These are phyloP conservation scores for Tetraselmis striata DNA, from an alignment of 139 green algal genomes.

Conservation along the genomic window DNA sequence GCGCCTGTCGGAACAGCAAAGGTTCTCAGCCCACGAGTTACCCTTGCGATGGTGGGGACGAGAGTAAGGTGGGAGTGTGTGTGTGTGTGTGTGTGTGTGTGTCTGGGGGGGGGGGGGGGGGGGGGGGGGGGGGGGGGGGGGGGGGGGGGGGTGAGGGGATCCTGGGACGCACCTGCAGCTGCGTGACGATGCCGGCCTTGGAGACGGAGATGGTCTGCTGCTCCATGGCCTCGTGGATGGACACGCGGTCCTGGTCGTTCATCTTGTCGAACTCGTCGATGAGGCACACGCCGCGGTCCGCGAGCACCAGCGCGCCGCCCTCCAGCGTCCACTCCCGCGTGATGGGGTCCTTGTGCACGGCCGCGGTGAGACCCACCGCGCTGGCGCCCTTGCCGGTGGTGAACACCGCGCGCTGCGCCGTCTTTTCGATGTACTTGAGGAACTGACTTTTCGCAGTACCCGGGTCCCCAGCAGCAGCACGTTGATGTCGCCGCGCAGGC, in stretches of 20 bases:
- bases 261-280: slow-evolving; percentile 99
- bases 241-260: slow-evolving; percentile 89
- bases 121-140: no score
- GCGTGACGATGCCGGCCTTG: slow-evolving; percentile 95
- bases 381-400: slow-evolving; percentile 96
- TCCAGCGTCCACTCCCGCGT: slow-evolving; percentile 97
- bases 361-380: slow-evolving; percentile 93
- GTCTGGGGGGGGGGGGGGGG: no score
- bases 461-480: slow-evolving; percentile 94
- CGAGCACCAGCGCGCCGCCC: slow-evolving; percentile 94
- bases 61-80: no score
- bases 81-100: no score
- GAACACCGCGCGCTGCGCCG: slow-evolving; percentile 85
- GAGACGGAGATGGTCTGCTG: slow-evolving; percentile 98
- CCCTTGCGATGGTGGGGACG: no score
- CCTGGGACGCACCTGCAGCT: slow-evolving; percentile 78
- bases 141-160: slow-evolving; percentile 75
- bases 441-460: slow-evolving; percentile 95
- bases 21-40: no score
- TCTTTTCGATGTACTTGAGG: slow-evolving; percentile 97
- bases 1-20: no score
- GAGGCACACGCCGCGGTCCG: slow-evolving; percentile 93
- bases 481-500: slow-evolving; percentile 96
- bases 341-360: slow-evolving; percentile 89
- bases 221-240: slow-evolving; percentile 93